A percentile compares a stretch with the other conserved stretches of the same genome.
Conservation (phyloP, 306 rosid species). For the Acacia acuminata region DNA sequence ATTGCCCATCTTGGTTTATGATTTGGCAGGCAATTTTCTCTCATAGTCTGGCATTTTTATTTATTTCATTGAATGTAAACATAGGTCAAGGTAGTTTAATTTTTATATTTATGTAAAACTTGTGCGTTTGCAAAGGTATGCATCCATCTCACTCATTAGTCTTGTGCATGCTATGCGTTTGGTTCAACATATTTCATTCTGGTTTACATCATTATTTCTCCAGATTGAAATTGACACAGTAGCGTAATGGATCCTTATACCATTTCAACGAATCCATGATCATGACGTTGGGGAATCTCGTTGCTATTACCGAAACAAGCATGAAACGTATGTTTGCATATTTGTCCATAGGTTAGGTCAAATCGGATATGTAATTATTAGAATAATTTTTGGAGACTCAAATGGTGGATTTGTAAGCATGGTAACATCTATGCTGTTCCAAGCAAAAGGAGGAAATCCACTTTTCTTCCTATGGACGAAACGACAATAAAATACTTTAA, state of each 20-base stretch:
- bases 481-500: too few relatives aligned
- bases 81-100: neutral
- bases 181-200: neutral
- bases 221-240: neutral
- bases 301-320: too few relatives aligned
- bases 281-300: too few relatives aligned
- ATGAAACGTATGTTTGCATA: too few relatives aligned
- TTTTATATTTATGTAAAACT: neutral
- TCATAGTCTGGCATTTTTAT: neutral
- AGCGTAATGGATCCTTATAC: neutral
- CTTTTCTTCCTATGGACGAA: too few relatives aligned
- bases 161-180: neutral
- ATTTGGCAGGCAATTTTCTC: conserved; percentile 28
- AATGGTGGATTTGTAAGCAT: too few relatives aligned
- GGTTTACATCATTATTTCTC: neutral
- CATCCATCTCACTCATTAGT: neutral
- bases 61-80: neutral
- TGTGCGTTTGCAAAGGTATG: neutral
- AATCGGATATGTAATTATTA: too few relatives aligned
- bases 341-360: too few relatives aligned
- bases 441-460: too few relatives aligned
- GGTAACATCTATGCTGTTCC: too few relatives aligned
- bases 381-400: too few relatives aligned
- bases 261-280: neutral
- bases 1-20: conserved; percentile 33